Base-by-base conservation (phyloP, 306 rosid species). In the Medicago arabica region DNA sequence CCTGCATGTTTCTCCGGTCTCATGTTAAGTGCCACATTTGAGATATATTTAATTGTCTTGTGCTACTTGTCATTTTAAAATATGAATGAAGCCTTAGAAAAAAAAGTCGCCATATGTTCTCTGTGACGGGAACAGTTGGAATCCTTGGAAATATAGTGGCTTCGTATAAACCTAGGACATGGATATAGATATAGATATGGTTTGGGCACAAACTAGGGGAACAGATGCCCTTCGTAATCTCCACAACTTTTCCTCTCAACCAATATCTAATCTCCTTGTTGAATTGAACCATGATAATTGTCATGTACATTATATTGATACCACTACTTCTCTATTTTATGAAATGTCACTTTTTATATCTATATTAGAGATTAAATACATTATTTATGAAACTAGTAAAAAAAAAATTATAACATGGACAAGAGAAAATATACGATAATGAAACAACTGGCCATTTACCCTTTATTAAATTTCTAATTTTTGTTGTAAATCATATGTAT, bases 121-220 rank as follows among this genome's bases (percentile, higher is more conserved):
- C 9, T 61, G 67, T 28, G 12, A 61, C 15, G 67, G 5, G 18
- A 61, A 61, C 67, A 61, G 15, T 31, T 61, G 67, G 43, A 34
- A 61, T 7, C 40, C 65, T 59, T 59, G 39, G 65, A 14, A 21
- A 57, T 21, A 0, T 14, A 60, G 19, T 15, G 19, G 43, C 19
- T 31, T 61, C 18, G 67, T 61, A 61, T 61, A 61, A 31, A 61
- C 34, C 67, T 61, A 61, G 67, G 67, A 61, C 67, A 61, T 61
- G 44, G 44, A 61, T 61, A 6, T 31, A 44, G 67, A 61, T 44
- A 61, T 61, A 23, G 44, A 61, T 61, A 6, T 31, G 13, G 1
- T 61, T 61, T 61, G 43, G 67, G 9, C 44, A 61, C 67, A 61
- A 61, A 61, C 67, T 14, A 61, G 13, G 67, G 44, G 1, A 61